These are phyloP conservation scores for Arabis hirsuta DNA, from an alignment of 345 rosid species.

Conservation along the genomic window DNA sequence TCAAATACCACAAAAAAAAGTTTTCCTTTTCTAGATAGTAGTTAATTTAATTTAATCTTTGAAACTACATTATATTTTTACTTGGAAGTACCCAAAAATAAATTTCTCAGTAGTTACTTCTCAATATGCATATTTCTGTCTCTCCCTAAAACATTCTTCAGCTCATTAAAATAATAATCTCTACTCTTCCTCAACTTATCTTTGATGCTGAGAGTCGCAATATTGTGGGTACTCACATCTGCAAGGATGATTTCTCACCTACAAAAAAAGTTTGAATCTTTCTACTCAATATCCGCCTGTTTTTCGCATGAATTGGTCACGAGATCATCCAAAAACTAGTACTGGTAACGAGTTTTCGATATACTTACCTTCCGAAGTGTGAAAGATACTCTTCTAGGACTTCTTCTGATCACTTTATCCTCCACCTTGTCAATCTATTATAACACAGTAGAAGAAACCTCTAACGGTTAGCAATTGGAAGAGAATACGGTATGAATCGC, in stretches of 20 bases:
- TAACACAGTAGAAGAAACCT: constrained; percentile 14
- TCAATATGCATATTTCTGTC: background rate
- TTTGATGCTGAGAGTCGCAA: constrained; percentile 66
- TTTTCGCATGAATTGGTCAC: background rate
- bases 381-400: constrained; percentile 84
- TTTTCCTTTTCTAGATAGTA: no score
- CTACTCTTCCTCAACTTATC: background rate
- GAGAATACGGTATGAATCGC: background rate
- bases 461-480: constrained; percentile 7
- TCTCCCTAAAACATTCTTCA: background rate
- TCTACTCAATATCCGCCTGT: background rate
- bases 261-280: constrained; percentile 36
- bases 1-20: no score
- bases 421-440: constrained; percentile 83
- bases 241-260: constrained; percentile 80
- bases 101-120: background rate
- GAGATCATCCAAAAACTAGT: background rate
- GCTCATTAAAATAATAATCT: background rate
- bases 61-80: no score
- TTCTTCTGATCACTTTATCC: constrained; percentile 65
- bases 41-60: no score
- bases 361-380: constrained; percentile 78
- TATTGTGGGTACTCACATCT: constrained; percentile 71
- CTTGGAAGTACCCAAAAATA: background rate
- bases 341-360: background rate